A percentile compares a stretch with the other conserved stretches of the same genome.
Evolutionary conservation across 2,329 filamentous ascomycete species (phyloP).

Genomic region (Phyllosticta citriasiana): DNA sequence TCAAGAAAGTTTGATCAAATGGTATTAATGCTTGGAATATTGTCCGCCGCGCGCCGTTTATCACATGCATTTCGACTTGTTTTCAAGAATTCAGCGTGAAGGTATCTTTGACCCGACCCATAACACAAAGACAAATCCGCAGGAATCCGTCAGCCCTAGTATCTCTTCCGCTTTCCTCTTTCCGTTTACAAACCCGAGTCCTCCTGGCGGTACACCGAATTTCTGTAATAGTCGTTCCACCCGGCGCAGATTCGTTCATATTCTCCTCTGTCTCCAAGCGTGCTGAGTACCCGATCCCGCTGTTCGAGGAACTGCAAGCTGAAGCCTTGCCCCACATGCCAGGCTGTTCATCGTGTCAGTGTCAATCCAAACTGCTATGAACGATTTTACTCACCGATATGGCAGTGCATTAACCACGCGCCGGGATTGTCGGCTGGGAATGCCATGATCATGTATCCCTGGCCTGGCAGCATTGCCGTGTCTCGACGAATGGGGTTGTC

Average conservation of each 20-base stretch:
- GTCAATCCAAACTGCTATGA: conserved; percentile 17
- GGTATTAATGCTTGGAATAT: not conserved
- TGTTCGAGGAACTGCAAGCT: conserved; percentile 44
- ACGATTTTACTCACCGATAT: conserved; percentile 17
- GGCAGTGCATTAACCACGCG: conserved; percentile 30
- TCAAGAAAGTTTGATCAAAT: not conserved
- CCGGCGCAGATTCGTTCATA: not conserved
- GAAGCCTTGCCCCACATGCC: conserved; percentile 28
- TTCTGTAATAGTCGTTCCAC: not conserved
- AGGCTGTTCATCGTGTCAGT: not conserved
- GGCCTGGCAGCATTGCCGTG: conserved; percentile 24
- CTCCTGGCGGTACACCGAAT: not conserved
- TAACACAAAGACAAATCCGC: not conserved
- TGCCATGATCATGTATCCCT: conserved; percentile 26
- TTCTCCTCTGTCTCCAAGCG: not conserved
- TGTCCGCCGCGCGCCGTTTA: not conserved
- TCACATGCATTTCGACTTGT: not conserved
- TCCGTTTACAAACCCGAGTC: conserved; percentile 1
- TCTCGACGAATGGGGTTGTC: conserved; percentile 27
- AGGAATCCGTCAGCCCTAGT: not conserved
- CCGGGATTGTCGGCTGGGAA: conserved; percentile 30
- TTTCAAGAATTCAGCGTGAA: not conserved
- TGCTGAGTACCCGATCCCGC: conserved; percentile 17
- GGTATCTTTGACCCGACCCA: not conserved
- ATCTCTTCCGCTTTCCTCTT: not conserved